Base-by-base conservation (phyloP, 192 early-diverging fungal species). In the Mortierella hygrophila region DNA sequence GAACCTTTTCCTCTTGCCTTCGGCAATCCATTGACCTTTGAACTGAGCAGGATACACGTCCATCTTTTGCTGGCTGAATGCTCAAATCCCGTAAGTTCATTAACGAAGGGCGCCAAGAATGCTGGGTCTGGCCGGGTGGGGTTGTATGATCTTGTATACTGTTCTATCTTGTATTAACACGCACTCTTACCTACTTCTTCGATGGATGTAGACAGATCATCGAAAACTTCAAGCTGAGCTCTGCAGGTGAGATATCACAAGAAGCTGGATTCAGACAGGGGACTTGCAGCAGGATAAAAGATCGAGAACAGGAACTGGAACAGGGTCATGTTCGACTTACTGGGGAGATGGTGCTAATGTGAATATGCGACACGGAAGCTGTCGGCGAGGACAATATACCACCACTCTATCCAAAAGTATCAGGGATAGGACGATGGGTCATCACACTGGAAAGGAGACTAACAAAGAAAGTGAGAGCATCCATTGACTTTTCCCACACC, bases 11-110 rank as follows among this genome's bases (percentile, higher is more conserved):
- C 44, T 70, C 6, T 42, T 40, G 40, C 21, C 21, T 41, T 70
- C 1, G 6, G 1, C 21, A n/a, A 11, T 37, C 11, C 37, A 70
- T 23, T 40, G 5, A 23, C 15, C 7, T 40, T 21, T 32, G 40
- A 41, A 7, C 2, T 42, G 40, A 32, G 29, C 77, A 83, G 93
- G 94, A 38, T 94, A 94, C 72, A 41, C 84, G 8, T 94, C 94
- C 0, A 92, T 94, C 68, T 68, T 87, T n/a, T 94, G 89, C 76
- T 95, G 94, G 94, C 49, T 95, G 41, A 94, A 92, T 88, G 94
- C 94, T 23, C 94, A 95, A 87, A 78, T 95, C 44, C 94, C 94
- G 88, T 94, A 94, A 85, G 90, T 92, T 35, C 26, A 49, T 72
- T n/a, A 21, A 81, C 20, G 29, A 18, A 18, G 8, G 15, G 15